phyloP scores from a whole-genome alignment of 2,329 filamentous ascomycete genomes.

The Stagonosporopsis tanaceti region DNA sequence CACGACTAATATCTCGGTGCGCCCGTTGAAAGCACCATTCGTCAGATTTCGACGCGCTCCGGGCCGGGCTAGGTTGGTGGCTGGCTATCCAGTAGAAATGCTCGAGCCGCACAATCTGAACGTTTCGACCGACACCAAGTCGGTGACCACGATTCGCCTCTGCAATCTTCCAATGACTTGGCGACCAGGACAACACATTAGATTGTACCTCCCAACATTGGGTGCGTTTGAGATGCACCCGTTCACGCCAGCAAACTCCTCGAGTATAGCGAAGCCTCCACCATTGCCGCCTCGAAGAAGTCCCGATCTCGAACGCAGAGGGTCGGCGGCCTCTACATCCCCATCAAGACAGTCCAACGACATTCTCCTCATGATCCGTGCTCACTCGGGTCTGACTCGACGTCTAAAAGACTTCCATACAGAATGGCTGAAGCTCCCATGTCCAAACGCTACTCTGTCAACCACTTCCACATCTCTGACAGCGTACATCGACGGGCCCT shows the following conservation, averaged over 20 bases:
- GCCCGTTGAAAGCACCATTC: slow-evolving; percentile 16
- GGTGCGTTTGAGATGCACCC: slow-evolving; percentile 38
- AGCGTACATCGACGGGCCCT: slow-evolving; percentile 40
- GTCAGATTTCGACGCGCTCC: slow-evolving; percentile 18
- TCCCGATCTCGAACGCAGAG: slow-evolving; percentile 25
- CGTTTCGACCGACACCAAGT: slow-evolving; percentile 16
- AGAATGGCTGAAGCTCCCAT: slow-evolving; percentile 37
- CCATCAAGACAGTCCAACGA: slow-evolving; percentile 24
- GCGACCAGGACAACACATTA: slow-evolving; percentile 42
- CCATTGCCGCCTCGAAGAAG: slow-evolving; percentile 21
- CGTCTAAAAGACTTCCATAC: slow-evolving; percentile 32
- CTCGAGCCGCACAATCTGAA: slow-evolving; percentile 16
- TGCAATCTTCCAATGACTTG: slow-evolving; percentile 34
- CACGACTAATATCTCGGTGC: slow-evolving; percentile 30
- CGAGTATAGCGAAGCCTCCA: slow-evolving; percentile 17
- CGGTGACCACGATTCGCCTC: slow-evolving; percentile 33
- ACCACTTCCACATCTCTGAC: slow-evolving; percentile 23
- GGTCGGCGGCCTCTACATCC: not conserved
- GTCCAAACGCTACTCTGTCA: slow-evolving; percentile 35
- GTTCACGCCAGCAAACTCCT: slow-evolving; percentile 43
- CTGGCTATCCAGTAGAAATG: slow-evolving; percentile 39
- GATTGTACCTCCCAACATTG: slow-evolving; percentile 37
- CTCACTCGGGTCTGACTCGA: slow-evolving; percentile 33
- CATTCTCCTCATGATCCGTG: slow-evolving; percentile 34
- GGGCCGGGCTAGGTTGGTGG: slow-evolving; percentile 22